Percentiles rank a stretch among this genome's conserved stretches.
These are phyloP conservation scores for Apiotrichum domesticum DNA, from an alignment of 1,284 basidiomycete species.

Conservation along the genomic window DNA sequence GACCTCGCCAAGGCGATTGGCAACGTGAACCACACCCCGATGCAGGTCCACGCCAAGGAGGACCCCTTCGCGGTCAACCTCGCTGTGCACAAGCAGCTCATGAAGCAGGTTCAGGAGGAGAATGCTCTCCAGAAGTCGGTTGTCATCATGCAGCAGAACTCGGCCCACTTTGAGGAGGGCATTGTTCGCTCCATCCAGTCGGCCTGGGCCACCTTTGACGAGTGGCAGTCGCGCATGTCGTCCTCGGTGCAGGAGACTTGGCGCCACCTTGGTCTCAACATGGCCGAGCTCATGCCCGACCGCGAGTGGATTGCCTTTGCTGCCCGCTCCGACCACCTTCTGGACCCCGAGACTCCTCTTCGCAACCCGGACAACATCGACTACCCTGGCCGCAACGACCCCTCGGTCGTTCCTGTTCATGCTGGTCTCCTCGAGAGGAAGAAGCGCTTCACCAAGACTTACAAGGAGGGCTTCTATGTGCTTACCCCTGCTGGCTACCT, in stretches of 20 bases:
- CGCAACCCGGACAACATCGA: conserved; percentile 71
- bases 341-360: conserved; percentile 93
- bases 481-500: conserved; percentile 94
- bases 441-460: conserved; percentile 89
- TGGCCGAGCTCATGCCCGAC: conserved; percentile 82
- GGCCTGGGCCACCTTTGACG: conserved; percentile 94
- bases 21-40: conserved; percentile 90
- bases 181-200: conserved; percentile 93
- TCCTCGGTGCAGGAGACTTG: conserved; percentile 74
- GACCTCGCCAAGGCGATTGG: conserved; percentile 84
- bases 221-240: conserved; percentile 89
- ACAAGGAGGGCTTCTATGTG: conserved; percentile 84
- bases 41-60: conserved; percentile 71
- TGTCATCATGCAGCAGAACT: conserved; percentile 98
- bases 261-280: conserved; percentile 65
- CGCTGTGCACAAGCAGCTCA: conserved; percentile 77
- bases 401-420: conserved; percentile 80
- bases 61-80: conserved; percentile 81
- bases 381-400: conserved; percentile 92
- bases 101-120: conserved; percentile 93
- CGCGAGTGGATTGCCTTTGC: conserved; percentile 96
- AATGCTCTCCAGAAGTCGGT: conserved; percentile 98
- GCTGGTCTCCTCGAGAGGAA: conserved; percentile 90
- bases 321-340: conserved; percentile 86
- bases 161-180: conserved; percentile 94